phyloP scores from a whole-genome alignment of 306 rosid genomes.

The Citrullus colocynthis region DNA sequence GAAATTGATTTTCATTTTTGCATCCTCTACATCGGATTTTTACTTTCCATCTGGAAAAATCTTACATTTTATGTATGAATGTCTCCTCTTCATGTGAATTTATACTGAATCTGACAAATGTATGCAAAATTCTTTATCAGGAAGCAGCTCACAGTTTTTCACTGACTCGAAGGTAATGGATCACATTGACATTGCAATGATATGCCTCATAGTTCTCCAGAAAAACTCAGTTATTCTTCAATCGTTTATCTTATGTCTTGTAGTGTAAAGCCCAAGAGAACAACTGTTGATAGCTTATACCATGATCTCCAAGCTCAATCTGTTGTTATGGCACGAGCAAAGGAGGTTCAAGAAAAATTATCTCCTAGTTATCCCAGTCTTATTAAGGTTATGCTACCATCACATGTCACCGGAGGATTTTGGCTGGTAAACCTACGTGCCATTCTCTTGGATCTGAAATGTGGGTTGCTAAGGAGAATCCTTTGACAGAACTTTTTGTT shows the following conservation, averaged over 20 bases:
- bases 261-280: constrained; percentile 7
- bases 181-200: background rate
- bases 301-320: background rate
- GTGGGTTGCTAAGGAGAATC: background rate
- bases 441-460: background rate
- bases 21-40: background rate
- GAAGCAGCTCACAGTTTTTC: background rate
- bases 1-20: background rate
- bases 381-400: constrained; percentile 17
- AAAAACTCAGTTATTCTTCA: background rate
- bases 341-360: constrained; percentile 17
- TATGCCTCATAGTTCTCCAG: background rate
- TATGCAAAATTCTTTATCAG: background rate
- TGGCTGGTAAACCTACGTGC: constrained; percentile 12
- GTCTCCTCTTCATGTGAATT: background rate
- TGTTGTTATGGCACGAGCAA: constrained; percentile 4
- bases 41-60: background rate
- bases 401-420: constrained; percentile 13
- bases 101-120: background rate
- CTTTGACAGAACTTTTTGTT: background rate
- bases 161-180: background rate
- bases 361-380: constrained; percentile 11
- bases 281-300: background rate
- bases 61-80: background rate
- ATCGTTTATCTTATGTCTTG: background rate